Evolutionary conservation across 768 basidiomycete species (phyloP).

Genomic region (Mycena olivaceomarginata): DNA sequence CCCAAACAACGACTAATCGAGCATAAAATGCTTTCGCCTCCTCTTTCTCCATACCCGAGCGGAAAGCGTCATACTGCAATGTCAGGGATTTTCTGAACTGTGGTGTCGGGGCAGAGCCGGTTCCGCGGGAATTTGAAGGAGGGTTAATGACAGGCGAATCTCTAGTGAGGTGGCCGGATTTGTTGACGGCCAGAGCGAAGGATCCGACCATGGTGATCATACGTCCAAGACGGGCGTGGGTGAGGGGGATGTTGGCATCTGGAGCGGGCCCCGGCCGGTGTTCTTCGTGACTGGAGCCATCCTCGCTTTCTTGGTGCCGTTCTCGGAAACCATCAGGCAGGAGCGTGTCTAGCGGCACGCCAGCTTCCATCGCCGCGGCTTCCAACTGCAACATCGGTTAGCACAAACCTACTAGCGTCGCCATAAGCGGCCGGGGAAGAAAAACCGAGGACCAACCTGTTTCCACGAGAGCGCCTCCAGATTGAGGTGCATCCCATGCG

Average conservation of each 20-base stretch:
- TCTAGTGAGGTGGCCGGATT: conserved; percentile 43
- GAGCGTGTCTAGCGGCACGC: conserved; percentile 73
- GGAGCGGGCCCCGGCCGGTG: not conserved
- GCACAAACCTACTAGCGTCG: not conserved
- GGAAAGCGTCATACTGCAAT: conserved; percentile 56
- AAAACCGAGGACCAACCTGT: conserved; percentile 53
- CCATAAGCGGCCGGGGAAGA: not conserved
- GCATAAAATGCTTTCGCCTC: conserved; percentile 75
- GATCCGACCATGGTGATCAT: conserved; percentile 75
- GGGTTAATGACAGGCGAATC: conserved; percentile 3
- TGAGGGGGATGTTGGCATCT: conserved; percentile 59
- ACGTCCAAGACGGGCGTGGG: conserved; percentile 73
- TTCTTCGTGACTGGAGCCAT: conserved; percentile 9
- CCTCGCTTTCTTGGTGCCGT: conserved; percentile 39
- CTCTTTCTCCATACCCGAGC: conserved; percentile 56
- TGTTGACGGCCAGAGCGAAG: conserved; percentile 66
- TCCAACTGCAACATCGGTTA: conserved; percentile 58
- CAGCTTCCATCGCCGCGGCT: conserved; percentile 80
- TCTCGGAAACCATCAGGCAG: conserved; percentile 62
- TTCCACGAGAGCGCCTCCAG: conserved; percentile 72
- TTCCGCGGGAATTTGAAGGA: not conserved
- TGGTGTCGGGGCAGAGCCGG: not conserved
- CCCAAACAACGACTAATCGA: conserved; percentile 75
- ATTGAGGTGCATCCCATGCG: conserved; percentile 76
- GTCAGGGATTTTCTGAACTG: conserved; percentile 43